A percentile compares a stretch with the other conserved stretches of the same genome.
Conservation (phyloP, 73 alveolate species). For the Breviolum minutum region DNA sequence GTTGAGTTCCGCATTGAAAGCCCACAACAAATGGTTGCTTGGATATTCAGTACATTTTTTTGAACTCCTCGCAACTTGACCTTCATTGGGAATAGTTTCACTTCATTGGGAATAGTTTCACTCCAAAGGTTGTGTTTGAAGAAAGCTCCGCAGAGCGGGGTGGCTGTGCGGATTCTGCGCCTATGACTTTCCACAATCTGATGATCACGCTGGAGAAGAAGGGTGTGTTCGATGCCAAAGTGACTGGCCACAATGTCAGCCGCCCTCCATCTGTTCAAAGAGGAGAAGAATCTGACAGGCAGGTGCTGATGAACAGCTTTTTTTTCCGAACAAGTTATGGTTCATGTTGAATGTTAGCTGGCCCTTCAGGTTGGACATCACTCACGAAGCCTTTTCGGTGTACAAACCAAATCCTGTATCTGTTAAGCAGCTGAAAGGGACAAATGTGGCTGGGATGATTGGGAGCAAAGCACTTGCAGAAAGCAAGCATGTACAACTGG, state of each 20-base stretch:
- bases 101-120: no score
- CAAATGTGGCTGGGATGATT: neutral
- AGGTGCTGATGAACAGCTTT: no score
- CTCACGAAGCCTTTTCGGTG: neutral
- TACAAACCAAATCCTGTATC: neutral
- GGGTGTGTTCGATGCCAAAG: neutral
- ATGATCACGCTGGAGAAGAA: neutral
- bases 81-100: neutral
- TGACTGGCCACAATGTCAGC: neutral
- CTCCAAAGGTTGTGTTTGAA: conserved; percentile 5
- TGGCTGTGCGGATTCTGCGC: neutral
- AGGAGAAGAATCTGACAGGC: conserved; percentile 21
- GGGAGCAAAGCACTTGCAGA: neutral
- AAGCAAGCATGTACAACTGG: neutral
- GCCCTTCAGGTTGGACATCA: neutral
- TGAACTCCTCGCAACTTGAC: neutral
- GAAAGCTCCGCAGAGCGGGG: neutral
- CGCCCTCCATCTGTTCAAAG: neutral
- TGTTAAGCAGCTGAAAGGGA: neutral
- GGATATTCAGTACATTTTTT: neutral
- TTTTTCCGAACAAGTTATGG: no score
- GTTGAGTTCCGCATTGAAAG: neutral
- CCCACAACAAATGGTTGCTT: neutral
- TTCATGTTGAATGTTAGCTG: no score
- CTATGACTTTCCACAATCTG: neutral